phyloP scores from a whole-genome alignment of 495 filamentous ascomycete species.

The Recurvomyces mirabilis region DNA sequence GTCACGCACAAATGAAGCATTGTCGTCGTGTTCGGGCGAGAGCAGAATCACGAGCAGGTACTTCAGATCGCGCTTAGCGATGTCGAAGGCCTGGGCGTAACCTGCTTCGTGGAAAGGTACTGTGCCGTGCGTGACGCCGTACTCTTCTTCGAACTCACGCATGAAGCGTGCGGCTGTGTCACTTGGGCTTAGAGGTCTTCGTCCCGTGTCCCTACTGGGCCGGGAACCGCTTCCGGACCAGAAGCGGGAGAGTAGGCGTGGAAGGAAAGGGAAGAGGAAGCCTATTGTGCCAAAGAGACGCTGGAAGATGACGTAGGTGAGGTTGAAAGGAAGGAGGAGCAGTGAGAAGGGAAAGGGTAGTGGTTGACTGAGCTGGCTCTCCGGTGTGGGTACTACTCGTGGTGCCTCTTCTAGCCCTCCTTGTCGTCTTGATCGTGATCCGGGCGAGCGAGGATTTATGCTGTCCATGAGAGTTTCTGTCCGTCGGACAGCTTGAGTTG shows the following conservation, averaged over 20 bases:
- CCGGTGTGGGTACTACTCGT: conserved; percentile 64
- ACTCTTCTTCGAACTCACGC: conserved; percentile 88
- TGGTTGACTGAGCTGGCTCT: conserved; percentile 48
- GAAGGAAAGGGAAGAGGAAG: conserved; percentile 70
- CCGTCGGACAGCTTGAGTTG: conserved; percentile 47
- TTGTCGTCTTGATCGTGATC: conserved; percentile 22
- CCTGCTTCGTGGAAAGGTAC: conserved; percentile 73
- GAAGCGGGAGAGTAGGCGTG: conserved; percentile 47
- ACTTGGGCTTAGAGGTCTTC: conserved; percentile 63
- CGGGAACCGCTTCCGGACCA: conserved; percentile 22
- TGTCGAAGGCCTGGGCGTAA: conserved; percentile 79
- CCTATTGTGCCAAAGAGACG: conserved; percentile 54
- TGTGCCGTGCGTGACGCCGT: conserved; percentile 45
- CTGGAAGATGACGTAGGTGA: conserved; percentile 58
- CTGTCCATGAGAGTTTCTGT: conserved; percentile 60
- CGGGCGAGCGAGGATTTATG: conserved; percentile 25
- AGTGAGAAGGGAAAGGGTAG: conserved; percentile 65
- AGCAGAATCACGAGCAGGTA: conserved; percentile 77
- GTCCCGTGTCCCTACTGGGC: conserved; percentile 47
- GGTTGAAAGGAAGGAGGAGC: conserved; percentile 69
- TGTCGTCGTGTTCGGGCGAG: conserved; percentile 90
- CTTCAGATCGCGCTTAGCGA: conserved; percentile 80
- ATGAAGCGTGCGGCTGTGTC: conserved; percentile 83
- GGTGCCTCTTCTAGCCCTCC: conserved; percentile 52
- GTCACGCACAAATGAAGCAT: conserved; percentile 65